Base-by-base conservation (phyloP, 2,329 filamentous ascomycete species). In the Dryadomyces quercivorus region DNA sequence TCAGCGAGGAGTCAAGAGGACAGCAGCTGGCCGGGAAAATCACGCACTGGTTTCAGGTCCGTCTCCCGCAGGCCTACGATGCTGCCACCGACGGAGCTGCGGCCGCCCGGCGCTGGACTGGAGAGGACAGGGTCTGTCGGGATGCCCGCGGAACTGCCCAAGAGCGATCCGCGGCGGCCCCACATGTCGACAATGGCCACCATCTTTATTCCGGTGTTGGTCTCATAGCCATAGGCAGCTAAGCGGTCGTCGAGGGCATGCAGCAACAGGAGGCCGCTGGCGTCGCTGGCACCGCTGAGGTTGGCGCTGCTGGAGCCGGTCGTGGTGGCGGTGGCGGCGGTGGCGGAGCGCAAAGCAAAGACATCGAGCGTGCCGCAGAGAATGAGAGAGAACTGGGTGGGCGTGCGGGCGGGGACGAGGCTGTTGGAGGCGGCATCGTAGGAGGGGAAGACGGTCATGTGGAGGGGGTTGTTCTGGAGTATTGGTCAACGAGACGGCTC, bases 161-260 rank as follows among this genome's bases (percentile, higher is more conserved):
- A 22, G 38, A 55, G 49, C 26, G 61, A 50, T 10, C 62, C 56
- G 51, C 77, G 72, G 21, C 85, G 75, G 1, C 90, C 91, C 61
- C 90, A 82, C 80, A 95, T 89, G 70, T 98, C 92, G 34, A 97
- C 85, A 3, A 96, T 81, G 59, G 90, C 85, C 38, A 97, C 83
- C 64, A 98, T 84, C 66, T 92, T 91, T 59, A 95, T 82, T 44
- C 90, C 90, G 26, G 93, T 97, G 70, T 95, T 97, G 55, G 93
- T 96, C 69, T 97, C 81, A 82, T 88, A 96, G 63, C 93, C 93
- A 72, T 97, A 98, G 61, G 90, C 86, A 40, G 91, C 90, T 49
- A 97, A 78, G 26, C 91, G 81, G 72, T 98, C 92, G 72, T 97
- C 93, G 57, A 97, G 78, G 56, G 91, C 90, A 71, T 97, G 92